Base-by-base conservation (phyloP, 1,284 basidiomycete genomes). In the Ganoderma leucocontextum region DNA sequence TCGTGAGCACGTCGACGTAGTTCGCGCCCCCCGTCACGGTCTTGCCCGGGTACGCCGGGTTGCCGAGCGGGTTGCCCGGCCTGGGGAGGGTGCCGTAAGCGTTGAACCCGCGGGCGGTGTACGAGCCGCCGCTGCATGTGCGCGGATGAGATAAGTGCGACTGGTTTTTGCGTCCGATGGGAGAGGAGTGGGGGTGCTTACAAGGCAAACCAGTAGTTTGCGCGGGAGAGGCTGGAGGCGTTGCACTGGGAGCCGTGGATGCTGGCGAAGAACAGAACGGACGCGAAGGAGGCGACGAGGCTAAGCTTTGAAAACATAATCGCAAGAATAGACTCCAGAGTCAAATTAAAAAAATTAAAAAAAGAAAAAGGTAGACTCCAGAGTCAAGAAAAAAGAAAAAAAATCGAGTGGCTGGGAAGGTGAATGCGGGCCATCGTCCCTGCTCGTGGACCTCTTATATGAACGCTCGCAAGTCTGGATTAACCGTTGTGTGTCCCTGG, bases 11-110 rank as follows among this genome's bases (percentile, higher is more conserved):
- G 69, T 86, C 87, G 66, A 89, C 82, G 85, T 86, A 89, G 78
- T 89, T 89, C 41, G 80, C 78, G n/a, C 87, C 87, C 5, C 83
- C 84, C 3, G 22, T 22, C 0, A 86, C 84, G 0, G 87, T 89
- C 68, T 76, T 85, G n/a, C 88, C 88, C 1, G 88, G 87, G 75
- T 86, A 89, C 0, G 83, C 77, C 6, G 88, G 88, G 75, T 90
- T 90, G 2, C 88, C 88, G 41, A 89, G 75, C 0, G 87, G 84
- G 75, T 89, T 89, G 1, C 81, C 83, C 7, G 77, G 64, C 22
- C 79, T 72, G 0, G 88, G 88, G 4, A 84, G 77, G 5, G 79
- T 79, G 29, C 80, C 78, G 39, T 74, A 82, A 33, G 80, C 75
- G 52, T 76, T 75, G 78, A 89, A 90, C 0, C 82, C 83, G 0